Base-by-base conservation (phyloP, 2,329 filamentous ascomycete genomes). In the Hypomyces rosellus region DNA sequence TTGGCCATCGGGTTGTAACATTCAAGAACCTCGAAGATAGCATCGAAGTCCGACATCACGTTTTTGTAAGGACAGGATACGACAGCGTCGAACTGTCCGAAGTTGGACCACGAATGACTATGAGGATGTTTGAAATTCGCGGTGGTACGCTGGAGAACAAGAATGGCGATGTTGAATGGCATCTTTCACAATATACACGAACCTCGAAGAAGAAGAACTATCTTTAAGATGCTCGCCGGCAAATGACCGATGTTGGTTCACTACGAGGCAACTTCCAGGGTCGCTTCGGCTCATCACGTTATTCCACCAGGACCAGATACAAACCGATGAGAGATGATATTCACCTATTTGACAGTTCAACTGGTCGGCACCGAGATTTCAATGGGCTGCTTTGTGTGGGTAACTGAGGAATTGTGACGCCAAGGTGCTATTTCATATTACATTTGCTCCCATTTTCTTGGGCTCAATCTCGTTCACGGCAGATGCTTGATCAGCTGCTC, bases 161-260 rank as follows among this genome's bases (percentile, higher is more conserved):
- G 68, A 88, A 95, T 58, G 92, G 92, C 4, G 93, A 99, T 69
- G 84, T 95, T 4, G 93, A 99, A 71, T 99, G 93, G 93, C 87
- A 93, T 56, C 76, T 99, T 56, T 95, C 89, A 54, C 92, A 96
- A 65, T 99, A 96, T 69, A 99, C 92, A 8, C 79, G 93, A 59
- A 97, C 92, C 13, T 85, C 86, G 61, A 84, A 84, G 71, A 97
- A 97, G 81, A 96, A 96, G 82, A 89, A 95, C 64, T 96, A 95
- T 65, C 77, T 96, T 49, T 96, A 71, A 82, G 25, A 30, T 30
- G 25, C 25, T 30, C 25, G 51, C 15, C 5, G 11, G n/a, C 16
- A 6, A 41, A 6, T 38, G 6, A 38, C 36, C 2, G 6, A 38
- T 12, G 9, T 30, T 30, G 25, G 25, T 30, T 30, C 9, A 30